Base-by-base conservation (phyloP, 441 rosid genomes). In the Kokia cookei region DNA sequence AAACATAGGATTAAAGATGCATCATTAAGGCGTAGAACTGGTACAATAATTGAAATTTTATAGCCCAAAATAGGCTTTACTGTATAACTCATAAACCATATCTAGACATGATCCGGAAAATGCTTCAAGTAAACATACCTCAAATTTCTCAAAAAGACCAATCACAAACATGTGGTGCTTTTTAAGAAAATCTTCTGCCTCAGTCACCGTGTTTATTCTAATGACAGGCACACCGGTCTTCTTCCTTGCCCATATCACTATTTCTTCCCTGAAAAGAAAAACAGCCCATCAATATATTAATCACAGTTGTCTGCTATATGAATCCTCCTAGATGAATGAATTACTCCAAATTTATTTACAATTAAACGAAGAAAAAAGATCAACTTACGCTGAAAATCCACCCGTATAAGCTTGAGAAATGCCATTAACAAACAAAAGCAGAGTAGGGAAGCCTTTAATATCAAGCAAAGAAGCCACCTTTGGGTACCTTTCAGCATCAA, bases 211-310 rank as follows among this genome's bases (percentile, higher is more conserved):
- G 77, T 70, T 81, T 67, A 90, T 59, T 78, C 90, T 87, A 71
- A 83, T 74, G 73, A 89, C 86, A 24, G 96, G 89, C 7, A 66
- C 85, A 29, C 96, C 94, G 12, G 94, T 89, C 86, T 88, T 92
- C 78, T 94, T 94, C 84, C 91, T 90, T 57, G 86, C 86, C 97
- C 97, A 94, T 29, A 88, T 86, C 75, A 92, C 89, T 32, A 94
- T 86, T 19, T 88, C 97, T 72, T 87, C 89, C 84, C 97, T 94
- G 82, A 74, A 77, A 77, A 27, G 15, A 58, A 63, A 75, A 51
- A 83, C 45, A 81, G 73, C 29, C 22, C 78, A 10, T 45, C 42
- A 62, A 6, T 35, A 19, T 6, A 71, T 40, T 22, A 71, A 55
- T 17, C 65, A 58, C 2, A 24, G 58, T 40, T 27, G 15, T 13